Evolutionary conservation across 2,329 filamentous ascomycete genomes (phyloP).

Genomic region (Hypoxylon sp.): DNA sequence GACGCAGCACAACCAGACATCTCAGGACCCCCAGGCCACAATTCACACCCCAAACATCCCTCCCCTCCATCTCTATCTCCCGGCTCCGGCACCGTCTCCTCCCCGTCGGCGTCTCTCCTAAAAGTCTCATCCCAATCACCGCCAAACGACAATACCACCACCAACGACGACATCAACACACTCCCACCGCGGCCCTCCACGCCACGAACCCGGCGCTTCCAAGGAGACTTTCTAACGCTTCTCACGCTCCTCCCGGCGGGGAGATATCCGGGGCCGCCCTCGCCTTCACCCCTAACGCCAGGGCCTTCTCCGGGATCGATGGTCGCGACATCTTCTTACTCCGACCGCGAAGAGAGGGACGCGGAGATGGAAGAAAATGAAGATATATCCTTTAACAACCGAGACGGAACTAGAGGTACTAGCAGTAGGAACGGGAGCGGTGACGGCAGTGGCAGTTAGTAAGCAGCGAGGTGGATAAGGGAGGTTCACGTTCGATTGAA

Average conservation of each 20-base stretch:
- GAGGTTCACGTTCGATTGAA: not conserved
- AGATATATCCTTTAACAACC: not conserved
- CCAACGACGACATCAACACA: not conserved
- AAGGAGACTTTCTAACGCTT: constrained; percentile 16
- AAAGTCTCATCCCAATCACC: not conserved
- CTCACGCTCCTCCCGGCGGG: constrained; percentile 17
- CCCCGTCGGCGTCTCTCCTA: not conserved
- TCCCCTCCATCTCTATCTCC: not conserved
- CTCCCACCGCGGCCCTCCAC: not conserved
- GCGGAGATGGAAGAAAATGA: not conserved
- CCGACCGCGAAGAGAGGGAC: not conserved
- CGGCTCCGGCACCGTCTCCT: not conserved
- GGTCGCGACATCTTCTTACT: not conserved
- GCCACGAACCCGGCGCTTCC: constrained; percentile 9
- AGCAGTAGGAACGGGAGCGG: not conserved
- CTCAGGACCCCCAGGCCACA: not conserved
- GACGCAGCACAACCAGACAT: not conserved
- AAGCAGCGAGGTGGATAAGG: not conserved
- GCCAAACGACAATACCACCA: not conserved
- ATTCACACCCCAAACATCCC: not conserved
- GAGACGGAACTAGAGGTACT: not conserved
- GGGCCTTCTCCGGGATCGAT: not conserved
- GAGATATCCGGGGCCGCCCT: not conserved
- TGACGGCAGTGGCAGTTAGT: not conserved
- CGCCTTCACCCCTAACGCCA: constrained; percentile 1